These are phyloP conservation scores for Termitomyces sp. DNA, from an alignment of 768 basidiomycete genomes.

Conservation along the genomic window DNA sequence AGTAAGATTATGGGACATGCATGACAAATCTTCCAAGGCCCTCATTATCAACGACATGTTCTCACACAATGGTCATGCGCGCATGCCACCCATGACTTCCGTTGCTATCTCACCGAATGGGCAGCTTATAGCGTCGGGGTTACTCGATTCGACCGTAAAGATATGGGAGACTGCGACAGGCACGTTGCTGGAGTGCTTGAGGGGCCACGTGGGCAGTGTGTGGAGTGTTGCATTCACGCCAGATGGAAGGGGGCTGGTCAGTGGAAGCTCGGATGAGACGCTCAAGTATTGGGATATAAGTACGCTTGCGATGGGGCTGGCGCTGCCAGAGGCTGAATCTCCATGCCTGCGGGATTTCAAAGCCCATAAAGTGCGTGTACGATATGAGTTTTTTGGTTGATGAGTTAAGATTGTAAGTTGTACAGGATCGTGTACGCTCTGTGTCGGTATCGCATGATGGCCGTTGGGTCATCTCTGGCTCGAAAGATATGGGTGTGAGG, in stretches of 20 bases:
- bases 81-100: too few species aligned
- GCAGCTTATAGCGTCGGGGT: slow-evolving; percentile 60
- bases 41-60: too few species aligned
- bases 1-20: too few species aligned
- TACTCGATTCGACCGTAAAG: slow-evolving; percentile 71
- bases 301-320: too few species aligned
- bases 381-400: not conserved
- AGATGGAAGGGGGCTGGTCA: slow-evolving; percentile 86
- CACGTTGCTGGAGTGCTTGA: slow-evolving; percentile 63
- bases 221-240: slow-evolving; percentile 91
- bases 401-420: not conserved
- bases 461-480: slow-evolving; percentile 89
- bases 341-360: slow-evolving; percentile 35
- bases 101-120: slow-evolving; percentile 80
- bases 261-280: slow-evolving; percentile 89
- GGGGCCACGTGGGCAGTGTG: slow-evolving; percentile 80
- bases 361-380: slow-evolving; percentile 33
- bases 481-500: slow-evolving; percentile 92
- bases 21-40: too few species aligned
- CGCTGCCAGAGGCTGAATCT: not conserved
- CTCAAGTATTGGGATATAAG: slow-evolving; percentile 86
- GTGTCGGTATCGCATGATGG: slow-evolving; percentile 83
- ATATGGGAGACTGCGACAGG: slow-evolving; percentile 77
- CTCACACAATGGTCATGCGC: too few species aligned
- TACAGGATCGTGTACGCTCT: slow-evolving; percentile 43